Conservation (phyloP, 441 rosid species). For the Jatropha multifida region DNA sequence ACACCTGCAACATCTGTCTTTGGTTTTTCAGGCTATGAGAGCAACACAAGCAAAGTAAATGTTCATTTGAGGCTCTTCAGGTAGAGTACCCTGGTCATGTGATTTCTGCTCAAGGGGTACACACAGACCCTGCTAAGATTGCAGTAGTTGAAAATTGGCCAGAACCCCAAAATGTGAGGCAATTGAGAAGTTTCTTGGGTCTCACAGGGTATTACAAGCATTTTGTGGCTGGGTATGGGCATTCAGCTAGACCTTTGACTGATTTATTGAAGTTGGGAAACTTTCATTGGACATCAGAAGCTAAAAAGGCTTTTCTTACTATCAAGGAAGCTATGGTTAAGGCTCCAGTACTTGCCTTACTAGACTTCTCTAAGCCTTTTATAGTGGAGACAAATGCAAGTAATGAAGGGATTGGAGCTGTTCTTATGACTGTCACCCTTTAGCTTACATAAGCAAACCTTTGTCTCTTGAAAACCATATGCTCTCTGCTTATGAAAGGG, state of each 20-base stretch:
- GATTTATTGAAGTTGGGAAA: not conserved
- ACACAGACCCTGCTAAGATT: too few relatives aligned
- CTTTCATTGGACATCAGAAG: not conserved
- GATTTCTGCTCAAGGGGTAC: too few relatives aligned
- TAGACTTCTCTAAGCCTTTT: not conserved
- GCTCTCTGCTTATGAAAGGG: not conserved
- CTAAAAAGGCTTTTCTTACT: not conserved
- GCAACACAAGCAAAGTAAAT: too few relatives aligned
- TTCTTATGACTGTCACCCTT: not conserved
- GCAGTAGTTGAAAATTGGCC: too few relatives aligned
- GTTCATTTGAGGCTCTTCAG: too few relatives aligned
- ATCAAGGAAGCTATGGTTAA: not conserved
- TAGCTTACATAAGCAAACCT: not conserved
- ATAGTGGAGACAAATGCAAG: not conserved
- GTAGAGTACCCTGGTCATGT: too few relatives aligned
- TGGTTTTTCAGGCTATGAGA: too few relatives aligned
- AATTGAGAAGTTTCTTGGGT: not conserved
- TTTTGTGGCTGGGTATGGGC: not conserved
- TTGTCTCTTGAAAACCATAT: not conserved
- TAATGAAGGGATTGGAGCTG: not conserved
- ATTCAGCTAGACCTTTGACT: not conserved
- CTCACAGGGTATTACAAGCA: not conserved
- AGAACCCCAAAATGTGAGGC: too few relatives aligned
- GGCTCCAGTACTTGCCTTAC: not conserved
- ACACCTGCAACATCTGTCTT: not conserved